phyloP scores from a whole-genome alignment of 2,329 filamentous ascomycete genomes.

The Calonectria pseudoreteaudii region DNA sequence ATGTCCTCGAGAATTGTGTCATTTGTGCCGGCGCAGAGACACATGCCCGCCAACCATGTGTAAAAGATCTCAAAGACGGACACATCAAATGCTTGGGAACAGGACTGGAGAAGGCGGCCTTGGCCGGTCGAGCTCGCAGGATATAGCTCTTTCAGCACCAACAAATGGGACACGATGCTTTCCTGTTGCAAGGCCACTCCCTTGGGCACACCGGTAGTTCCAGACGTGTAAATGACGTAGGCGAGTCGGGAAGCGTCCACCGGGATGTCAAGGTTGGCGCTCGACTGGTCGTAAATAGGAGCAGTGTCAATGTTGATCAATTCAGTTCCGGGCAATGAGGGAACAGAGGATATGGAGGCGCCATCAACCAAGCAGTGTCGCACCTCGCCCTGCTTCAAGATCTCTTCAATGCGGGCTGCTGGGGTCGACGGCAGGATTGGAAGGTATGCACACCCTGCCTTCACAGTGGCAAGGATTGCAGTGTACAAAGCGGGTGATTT shows the following conservation, averaged over 20 bases:
- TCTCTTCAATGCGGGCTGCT: constrained; percentile 66
- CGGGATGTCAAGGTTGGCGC: constrained; percentile 51
- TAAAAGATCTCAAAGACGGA: constrained; percentile 94
- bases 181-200: constrained; percentile 82
- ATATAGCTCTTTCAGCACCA: constrained; percentile 74
- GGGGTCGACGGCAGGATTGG: constrained; percentile 82
- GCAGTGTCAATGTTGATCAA: constrained; percentile 50
- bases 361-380: constrained; percentile 57
- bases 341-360: constrained; percentile 30
- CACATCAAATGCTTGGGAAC: constrained; percentile 87
- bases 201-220: constrained; percentile 84
- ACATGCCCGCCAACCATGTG: constrained; percentile 82
- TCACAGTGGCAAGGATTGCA: constrained; percentile 79
- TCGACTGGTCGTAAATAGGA: constrained; percentile 44
- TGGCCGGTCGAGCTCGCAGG: constrained; percentile 56
- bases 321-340: constrained; percentile 26
- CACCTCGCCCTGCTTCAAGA: constrained; percentile 71
- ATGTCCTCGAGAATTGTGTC: constrained; percentile 80
- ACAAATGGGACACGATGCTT: constrained; percentile 83
- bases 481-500: constrained; percentile 81
- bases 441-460: constrained; percentile 83
- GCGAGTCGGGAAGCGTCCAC: constrained; percentile 66
- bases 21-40: constrained; percentile 80
- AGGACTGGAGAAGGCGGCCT: constrained; percentile 81
- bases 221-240: constrained; percentile 87